Conservation (phyloP, 768 basidiomycete genomes). For the Leccinum olivaceopallidum region DNA sequence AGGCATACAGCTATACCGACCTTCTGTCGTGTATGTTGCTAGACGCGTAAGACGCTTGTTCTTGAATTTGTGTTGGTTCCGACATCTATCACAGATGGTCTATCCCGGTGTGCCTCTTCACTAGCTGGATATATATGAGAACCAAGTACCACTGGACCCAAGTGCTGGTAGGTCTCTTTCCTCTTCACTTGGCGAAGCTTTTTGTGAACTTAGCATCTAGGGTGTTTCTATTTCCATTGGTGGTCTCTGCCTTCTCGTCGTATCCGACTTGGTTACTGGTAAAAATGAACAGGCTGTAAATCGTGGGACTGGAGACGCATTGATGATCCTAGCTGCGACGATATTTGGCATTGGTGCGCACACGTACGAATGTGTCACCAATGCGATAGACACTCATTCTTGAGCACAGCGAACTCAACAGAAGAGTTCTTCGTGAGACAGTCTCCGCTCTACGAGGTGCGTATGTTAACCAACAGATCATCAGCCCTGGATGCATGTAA, state of each 20-base stretch:
- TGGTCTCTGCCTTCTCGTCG: slow-evolving; percentile 78
- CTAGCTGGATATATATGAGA: slow-evolving; percentile 80
- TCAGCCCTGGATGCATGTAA: neutral
- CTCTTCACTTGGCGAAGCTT: neutral
- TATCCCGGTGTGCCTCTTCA: slow-evolving; percentile 80
- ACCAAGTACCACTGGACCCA: slow-evolving; percentile 83
- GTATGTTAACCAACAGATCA: neutral
- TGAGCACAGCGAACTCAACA: slow-evolving; percentile 69
- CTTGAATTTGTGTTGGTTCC: neutral
- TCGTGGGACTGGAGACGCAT: slow-evolving; percentile 74
- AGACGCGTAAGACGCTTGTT: slow-evolving; percentile 57
- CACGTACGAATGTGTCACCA: neutral
- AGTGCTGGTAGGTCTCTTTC: slow-evolving; percentile 49
- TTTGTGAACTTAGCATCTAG: slow-evolving; percentile 32
- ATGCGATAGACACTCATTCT: slow-evolving; percentile 2
- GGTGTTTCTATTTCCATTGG: slow-evolving; percentile 70
- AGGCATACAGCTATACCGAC: slow-evolving; percentile 85
- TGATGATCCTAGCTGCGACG: slow-evolving; percentile 85
- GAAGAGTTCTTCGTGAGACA: slow-evolving; percentile 86
- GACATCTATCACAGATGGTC: slow-evolving; percentile 60
- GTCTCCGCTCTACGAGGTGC: slow-evolving; percentile 75
- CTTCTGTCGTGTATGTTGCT: slow-evolving; percentile 90
- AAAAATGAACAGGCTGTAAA: slow-evolving; percentile 67
- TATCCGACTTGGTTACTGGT: slow-evolving; percentile 71
- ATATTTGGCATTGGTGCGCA: slow-evolving; percentile 80